Evolutionary conservation across 805 yeast species (phyloP).

Genomic region (Yamadazyma paraphyllophila): DNA sequence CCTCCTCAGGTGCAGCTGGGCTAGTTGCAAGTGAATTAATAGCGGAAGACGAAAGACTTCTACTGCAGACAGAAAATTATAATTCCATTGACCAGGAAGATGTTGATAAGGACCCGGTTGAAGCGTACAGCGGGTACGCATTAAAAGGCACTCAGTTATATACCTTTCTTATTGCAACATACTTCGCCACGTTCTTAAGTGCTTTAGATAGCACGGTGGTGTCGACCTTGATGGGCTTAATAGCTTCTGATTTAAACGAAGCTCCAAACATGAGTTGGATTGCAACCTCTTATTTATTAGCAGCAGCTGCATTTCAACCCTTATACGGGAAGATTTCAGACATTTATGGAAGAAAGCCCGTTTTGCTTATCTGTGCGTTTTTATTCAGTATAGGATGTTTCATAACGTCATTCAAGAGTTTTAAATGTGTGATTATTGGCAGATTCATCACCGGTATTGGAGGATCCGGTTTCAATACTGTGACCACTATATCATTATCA

Average conservation of each 20-base stretch:
- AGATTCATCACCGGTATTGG: constrained; percentile 82
- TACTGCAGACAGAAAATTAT: constrained; percentile 5
- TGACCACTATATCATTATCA: constrained; percentile 71
- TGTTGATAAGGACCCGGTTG: constrained; percentile 1
- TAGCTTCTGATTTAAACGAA: constrained; percentile 67
- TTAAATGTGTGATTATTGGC: constrained; percentile 49
- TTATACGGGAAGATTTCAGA: constrained; percentile 69
- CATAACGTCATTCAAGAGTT: constrained; percentile 55
- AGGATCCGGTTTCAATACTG: constrained; percentile 82
- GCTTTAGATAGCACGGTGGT: constrained; percentile 69
- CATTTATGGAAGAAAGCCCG: constrained; percentile 62
- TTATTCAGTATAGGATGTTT: constrained; percentile 56
- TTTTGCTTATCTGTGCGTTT: constrained; percentile 50
- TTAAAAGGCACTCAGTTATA: constrained; percentile 30
- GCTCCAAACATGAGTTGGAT: constrained; percentile 68
- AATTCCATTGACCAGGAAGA: constrained; percentile 10
- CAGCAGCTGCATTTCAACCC: constrained; percentile 74
- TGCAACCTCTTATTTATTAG: constrained; percentile 65
- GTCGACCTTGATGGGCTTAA: constrained; percentile 60
- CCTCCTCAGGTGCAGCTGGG: constrained; percentile 32
- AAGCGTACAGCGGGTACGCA: constrained; percentile 24
- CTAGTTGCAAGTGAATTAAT: constrained; percentile 35
- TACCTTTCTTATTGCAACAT: constrained; percentile 30
- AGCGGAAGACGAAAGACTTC: constrained; percentile 27
- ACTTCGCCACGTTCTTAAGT: constrained; percentile 50